Percentiles rank a stretch among this genome's conserved stretches.
Conservation (phyloP, 129 eudicot genomes). For the Tanacetum coccineum region DNA sequence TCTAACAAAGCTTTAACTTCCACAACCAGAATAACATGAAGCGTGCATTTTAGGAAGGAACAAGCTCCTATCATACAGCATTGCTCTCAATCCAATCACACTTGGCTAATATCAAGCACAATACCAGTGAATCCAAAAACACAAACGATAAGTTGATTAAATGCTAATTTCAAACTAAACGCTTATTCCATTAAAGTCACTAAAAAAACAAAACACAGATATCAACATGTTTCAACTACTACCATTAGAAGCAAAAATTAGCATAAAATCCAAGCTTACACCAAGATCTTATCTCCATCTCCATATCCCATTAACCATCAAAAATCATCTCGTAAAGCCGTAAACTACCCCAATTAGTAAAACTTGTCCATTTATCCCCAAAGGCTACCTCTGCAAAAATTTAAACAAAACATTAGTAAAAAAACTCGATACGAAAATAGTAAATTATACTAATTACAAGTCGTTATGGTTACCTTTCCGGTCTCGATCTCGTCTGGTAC, state of each 20-base stretch:
- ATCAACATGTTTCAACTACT: slow-evolving; percentile 19
- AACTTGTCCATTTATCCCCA: slow-evolving; percentile 22
- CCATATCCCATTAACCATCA: slow-evolving; percentile 5
- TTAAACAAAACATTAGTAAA: neutral
- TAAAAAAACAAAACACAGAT: slow-evolving; percentile 1
- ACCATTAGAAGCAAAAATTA: slow-evolving; percentile 30
- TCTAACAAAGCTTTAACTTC: too few species aligned
- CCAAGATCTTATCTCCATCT: slow-evolving; percentile 28
- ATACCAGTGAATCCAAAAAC: neutral
- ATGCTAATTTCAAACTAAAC: neutral
- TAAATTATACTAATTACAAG: neutral
- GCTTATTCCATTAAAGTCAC: slow-evolving; percentile 23
- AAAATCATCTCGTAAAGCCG: neutral
- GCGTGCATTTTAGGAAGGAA: too few species aligned
- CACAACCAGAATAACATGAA: too few species aligned
- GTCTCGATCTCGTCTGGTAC: slow-evolving; percentile 45
- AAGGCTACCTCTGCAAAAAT: slow-evolving; percentile 34
- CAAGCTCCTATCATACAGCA: neutral
- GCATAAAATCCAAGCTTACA: slow-evolving; percentile 30
- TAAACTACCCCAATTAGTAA: slow-evolving; percentile 17
- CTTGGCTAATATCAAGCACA: neutral
- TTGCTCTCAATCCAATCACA: neutral
- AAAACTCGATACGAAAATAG: neutral
- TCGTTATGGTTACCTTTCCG: slow-evolving; percentile 31
- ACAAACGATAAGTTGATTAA: neutral